Conservation (phyloP, 179 eudicot genomes). For the Gypsophila paniculata region DNA sequence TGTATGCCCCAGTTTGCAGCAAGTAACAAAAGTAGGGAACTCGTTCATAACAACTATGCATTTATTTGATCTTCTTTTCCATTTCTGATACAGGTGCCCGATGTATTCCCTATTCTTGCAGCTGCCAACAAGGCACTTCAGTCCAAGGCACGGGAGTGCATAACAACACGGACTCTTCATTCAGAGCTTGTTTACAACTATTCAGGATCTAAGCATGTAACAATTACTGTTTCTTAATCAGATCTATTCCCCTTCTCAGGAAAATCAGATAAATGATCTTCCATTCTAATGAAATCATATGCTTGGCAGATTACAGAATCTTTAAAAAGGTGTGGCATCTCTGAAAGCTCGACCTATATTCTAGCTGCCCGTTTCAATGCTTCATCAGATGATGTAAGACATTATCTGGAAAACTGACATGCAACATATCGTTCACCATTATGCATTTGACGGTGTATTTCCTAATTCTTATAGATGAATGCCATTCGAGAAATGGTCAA, state of each 20-base stretch:
- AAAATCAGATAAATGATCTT: not conserved
- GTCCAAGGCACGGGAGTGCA: slow-evolving; percentile 61
- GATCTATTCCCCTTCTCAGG: not conserved
- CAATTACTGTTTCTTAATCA: not conserved
- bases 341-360: slow-evolving; percentile 61
- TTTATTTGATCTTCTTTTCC: not conserved
- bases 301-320: slow-evolving; percentile 75
- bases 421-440: not conserved
- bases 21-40: no score
- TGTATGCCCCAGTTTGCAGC: no score
- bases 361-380: slow-evolving; percentile 76
- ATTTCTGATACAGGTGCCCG: slow-evolving; percentile 56
- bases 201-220: slow-evolving; percentile 93
- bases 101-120: slow-evolving; percentile 81
- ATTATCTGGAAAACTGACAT: not conserved
- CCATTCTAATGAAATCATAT: slow-evolving; percentile 1
- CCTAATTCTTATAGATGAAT: slow-evolving; percentile 35
- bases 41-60: not conserved
- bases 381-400: slow-evolving; percentile 28
- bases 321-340: slow-evolving; percentile 84
- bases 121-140: slow-evolving; percentile 84
- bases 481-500: slow-evolving; percentile 52
- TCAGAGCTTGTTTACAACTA: slow-evolving; percentile 92
- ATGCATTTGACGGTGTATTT: slow-evolving; percentile 10
- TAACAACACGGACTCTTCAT: slow-evolving; percentile 77